Evolutionary conservation across 352 stramenopile genomes (phyloP), one percentile per base, ranked within the genome.

Genomic region (Phytophthora constricta): DNA sequence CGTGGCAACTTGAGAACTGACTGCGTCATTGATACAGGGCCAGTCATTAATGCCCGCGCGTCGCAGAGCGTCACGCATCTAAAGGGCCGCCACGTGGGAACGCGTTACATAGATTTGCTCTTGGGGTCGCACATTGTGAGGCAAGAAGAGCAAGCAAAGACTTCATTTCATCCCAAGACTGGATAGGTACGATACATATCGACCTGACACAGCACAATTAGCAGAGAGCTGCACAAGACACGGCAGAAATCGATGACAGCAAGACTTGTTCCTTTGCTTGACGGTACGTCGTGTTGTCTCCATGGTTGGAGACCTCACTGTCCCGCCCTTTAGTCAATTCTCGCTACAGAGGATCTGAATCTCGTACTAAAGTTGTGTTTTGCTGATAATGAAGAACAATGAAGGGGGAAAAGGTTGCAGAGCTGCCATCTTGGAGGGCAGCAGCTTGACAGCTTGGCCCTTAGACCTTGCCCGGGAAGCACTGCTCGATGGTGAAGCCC

Each of bases 401-500:
- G 45, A 37, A 54, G 43, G n/a, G 9, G 43, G 43, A 49, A 49
- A n/a, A 25, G 19, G 31, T 7, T 13, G 31, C 31, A 37, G 31
- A 37, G 31, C 7, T 13, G 31, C 7, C 31, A 13, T 37, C 31
- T 37, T 37, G 31, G 31, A 11, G 31, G 31, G 31, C 7, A 37
- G 31, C 13, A 33, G 23, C 20, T 58, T 14, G 43, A 45, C 58
- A 53, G 46, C 22, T 45, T 45, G 16, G 27, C n/a, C 20, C 25
- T 53, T 66, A 66, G 48, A 66, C 58, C 42, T 66, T 66, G 13
- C 39, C 25, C n/a, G 51, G 54, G 33, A 42, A 62, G 28, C 45
- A 92, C 66, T 94, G 78, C 51, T 79, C 76, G 20, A 95, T 79
- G 14, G 84, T 85, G 43, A 93, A 86, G 58, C 85, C 82, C 74